Base-by-base conservation (phyloP, 139 green algal species). In the Ettlia oleoabundans region DNA sequence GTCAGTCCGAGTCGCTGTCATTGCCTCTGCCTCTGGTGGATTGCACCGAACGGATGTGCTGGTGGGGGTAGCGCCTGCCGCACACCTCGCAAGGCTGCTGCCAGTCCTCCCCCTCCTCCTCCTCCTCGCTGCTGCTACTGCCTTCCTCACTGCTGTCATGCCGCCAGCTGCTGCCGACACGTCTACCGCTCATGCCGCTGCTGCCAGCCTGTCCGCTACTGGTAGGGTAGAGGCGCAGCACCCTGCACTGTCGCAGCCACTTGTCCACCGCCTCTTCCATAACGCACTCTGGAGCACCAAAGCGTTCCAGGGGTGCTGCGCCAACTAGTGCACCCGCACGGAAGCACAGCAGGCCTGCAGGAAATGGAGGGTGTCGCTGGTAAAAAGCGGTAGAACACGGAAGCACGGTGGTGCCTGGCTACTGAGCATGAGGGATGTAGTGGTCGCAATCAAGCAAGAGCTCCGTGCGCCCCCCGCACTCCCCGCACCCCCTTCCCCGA, bases 51-150 rank as follows among this genome's bases (percentile, higher is more conserved):
- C 77, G 53, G 5, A 88, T 81, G 55, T 88, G 83, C 72, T 85
- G 53, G 53, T 88, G 83, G 7, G 83, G 83, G 76, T 81, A 88
- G 21, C 77, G 76, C 66, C 83, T 52, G 19, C 83, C 83, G 10
- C 83, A 88, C 41, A 75, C 83, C 40, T 84, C 76, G 42, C 83
- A 88, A 2, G 83, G 65, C 41, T 62, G 63, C 52, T 79, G 63
- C 76, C 83, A 84, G 41, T 79, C 63, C 4, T 81, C 73, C 33
- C 53, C 61, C 19, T 82, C 72, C 53, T 81, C 81, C 47, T 82
- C 42, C 41, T 67, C 75, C 51, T 38, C 52, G 75, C 58, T 32
- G 40, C 75, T 62, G 40, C 74, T 38, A 38, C 28, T 41, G 74
- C 55, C 76, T 75, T 32, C 76, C 2, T 18, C 22, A 18, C 77